Evolutionary conservation across 2,329 filamentous ascomycete species (phyloP).

Genomic region (Ascochyta clinopodiicola): DNA sequence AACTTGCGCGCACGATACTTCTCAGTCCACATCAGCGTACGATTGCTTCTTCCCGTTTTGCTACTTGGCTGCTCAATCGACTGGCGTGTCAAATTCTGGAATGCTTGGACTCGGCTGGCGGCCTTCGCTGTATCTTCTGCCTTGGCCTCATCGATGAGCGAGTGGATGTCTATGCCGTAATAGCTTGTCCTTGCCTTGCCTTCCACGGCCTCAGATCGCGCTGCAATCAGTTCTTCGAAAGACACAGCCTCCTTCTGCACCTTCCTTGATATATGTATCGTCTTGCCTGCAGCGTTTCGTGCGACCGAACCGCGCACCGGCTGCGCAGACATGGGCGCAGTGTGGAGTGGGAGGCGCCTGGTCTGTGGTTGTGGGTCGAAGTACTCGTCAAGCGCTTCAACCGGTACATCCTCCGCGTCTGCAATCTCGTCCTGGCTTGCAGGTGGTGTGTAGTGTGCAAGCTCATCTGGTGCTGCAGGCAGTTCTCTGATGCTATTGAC

Average conservation of each 20-base stretch:
- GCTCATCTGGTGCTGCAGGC: constrained; percentile 28
- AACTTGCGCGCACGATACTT: constrained; percentile 95
- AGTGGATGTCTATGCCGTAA: constrained; percentile 92
- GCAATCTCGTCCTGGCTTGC: constrained; percentile 41
- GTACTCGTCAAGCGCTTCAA: constrained; percentile 39
- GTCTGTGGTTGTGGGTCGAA: constrained; percentile 36
- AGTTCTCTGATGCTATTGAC: constrained; percentile 39
- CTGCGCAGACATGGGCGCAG: constrained; percentile 24
- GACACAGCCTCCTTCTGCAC: constrained; percentile 56
- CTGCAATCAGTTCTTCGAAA: constrained; percentile 72
- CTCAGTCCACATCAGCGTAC: constrained; percentile 85
- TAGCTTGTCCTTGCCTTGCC: constrained; percentile 77
- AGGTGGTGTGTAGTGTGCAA: constrained; percentile 41
- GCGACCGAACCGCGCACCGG: constrained; percentile 30
- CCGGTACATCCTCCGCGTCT: constrained; percentile 38
- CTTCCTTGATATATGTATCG: constrained; percentile 63
- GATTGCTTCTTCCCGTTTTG: constrained; percentile 39
- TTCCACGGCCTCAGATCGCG: constrained; percentile 67
- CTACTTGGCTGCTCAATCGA: constrained; percentile 48
- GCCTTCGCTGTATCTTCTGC: constrained; percentile 60
- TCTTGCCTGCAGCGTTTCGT: constrained; percentile 63
- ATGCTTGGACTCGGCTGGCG: constrained; percentile 27
- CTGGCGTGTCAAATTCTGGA: constrained; percentile 36
- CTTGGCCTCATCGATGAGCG: constrained; percentile 74
- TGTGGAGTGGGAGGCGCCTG: constrained; percentile 13